phyloP scores from a whole-genome alignment of 139 green algal species.

The Auxenochlorella pyrenoidosa region DNA sequence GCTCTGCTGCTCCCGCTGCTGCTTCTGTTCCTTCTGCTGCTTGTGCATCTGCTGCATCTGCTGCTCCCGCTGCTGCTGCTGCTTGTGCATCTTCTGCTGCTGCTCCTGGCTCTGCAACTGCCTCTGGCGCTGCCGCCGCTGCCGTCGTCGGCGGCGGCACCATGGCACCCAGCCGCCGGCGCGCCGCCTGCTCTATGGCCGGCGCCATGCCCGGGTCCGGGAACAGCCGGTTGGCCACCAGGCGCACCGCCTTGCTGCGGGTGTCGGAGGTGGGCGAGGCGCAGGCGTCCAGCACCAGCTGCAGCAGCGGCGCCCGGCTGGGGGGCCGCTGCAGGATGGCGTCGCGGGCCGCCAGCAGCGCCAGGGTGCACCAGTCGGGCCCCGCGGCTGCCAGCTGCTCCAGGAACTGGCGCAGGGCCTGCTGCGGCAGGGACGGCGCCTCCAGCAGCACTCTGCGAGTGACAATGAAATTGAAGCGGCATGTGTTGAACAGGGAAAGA shows the following conservation, averaged over 20 bases:
- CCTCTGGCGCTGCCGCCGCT: neutral
- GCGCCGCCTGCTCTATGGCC: conserved; percentile 57
- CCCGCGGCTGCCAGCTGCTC: conserved; percentile 36
- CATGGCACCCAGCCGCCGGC: conserved; percentile 43
- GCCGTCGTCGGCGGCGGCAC: neutral
- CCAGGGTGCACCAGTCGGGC: conserved; percentile 64
- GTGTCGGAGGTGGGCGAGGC: conserved; percentile 30
- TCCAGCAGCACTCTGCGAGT: conserved; percentile 55
- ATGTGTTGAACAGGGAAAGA: too few relatives aligned
- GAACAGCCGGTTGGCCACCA: conserved; percentile 71
- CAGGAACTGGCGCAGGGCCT: conserved; percentile 52
- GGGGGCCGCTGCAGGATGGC: conserved; percentile 61
- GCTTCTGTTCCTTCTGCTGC: too few relatives aligned
- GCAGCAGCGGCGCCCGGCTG: conserved; percentile 46
- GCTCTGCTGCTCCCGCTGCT: neutral
- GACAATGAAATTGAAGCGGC: too few relatives aligned
- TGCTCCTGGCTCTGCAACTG: too few relatives aligned
- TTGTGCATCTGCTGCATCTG: conserved; percentile 14
- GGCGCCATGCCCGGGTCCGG: conserved; percentile 42
- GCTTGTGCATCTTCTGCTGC: conserved; percentile 2
- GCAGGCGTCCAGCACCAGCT: conserved; percentile 58
- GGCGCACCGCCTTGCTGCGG: conserved; percentile 62
- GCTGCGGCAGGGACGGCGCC: conserved; percentile 60
- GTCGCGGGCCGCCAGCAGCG: conserved; percentile 50
- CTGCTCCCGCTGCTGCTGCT: neutral